Percentiles rank a stretch among this genome's conserved stretches.
Conservation (phyloP, 768 basidiomycete species). For the Pleurotus sapidus region DNA sequence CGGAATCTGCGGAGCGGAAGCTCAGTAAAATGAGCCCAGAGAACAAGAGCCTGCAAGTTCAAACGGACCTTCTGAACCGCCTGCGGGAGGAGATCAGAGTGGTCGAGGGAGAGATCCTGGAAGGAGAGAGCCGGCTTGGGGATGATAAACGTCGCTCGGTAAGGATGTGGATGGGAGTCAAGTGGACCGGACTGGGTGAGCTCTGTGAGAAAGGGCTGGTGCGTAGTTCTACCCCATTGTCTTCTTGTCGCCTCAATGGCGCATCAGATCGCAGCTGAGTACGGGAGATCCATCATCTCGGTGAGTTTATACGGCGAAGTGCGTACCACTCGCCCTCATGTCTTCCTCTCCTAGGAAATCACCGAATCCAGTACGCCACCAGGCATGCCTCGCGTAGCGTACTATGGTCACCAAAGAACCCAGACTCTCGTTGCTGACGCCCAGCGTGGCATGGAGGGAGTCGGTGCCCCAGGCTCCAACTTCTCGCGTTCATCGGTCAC, state of each 20-base stretch:
- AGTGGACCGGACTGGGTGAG: slow-evolving; percentile 86
- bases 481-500: neutral
- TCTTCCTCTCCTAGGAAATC: slow-evolving; percentile 54
- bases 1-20: slow-evolving; percentile 85
- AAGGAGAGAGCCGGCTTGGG: slow-evolving; percentile 73
- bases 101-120: slow-evolving; percentile 82
- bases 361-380: slow-evolving; percentile 79
- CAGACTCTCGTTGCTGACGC: slow-evolving; percentile 64
- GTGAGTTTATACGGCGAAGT: slow-evolving; percentile 24
- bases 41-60: slow-evolving; percentile 75
- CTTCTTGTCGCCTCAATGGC: neutral
- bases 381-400: slow-evolving; percentile 72
- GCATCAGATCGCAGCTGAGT: slow-evolving; percentile 49
- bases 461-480: too few relatives aligned
- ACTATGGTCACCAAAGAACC: slow-evolving; percentile 63
- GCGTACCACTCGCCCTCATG: neutral
- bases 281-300: slow-evolving; percentile 48
- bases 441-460: slow-evolving; percentile 48
- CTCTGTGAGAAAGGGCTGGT: slow-evolving; percentile 77
- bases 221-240: slow-evolving; percentile 15
- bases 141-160: slow-evolving; percentile 80
- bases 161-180: slow-evolving; percentile 72
- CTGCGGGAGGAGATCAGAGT: slow-evolving; percentile 73
- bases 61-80: slow-evolving; percentile 69
- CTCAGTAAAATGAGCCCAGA: slow-evolving; percentile 87